Conservation (phyloP, 2,329 filamentous ascomycete species). For the Xylaria digitata region DNA sequence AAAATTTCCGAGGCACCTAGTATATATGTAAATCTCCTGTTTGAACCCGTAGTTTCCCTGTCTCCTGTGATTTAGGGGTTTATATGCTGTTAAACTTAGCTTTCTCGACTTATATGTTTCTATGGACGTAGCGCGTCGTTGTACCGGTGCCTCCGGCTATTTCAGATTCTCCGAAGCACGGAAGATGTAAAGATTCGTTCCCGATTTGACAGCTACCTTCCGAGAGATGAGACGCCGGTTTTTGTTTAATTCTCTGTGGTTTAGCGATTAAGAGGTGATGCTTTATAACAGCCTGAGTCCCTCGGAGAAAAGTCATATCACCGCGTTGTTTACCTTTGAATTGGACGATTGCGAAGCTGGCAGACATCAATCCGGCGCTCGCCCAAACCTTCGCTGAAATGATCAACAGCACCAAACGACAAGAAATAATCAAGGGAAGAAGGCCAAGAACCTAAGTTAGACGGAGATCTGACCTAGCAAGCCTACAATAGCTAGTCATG, state of each 20-base stretch:
- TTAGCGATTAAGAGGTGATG: conserved; percentile 72
- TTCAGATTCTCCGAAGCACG: conserved; percentile 76
- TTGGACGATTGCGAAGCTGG: conserved; percentile 84
- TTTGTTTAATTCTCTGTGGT: conserved; percentile 83
- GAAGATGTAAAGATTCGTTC: conserved; percentile 72
- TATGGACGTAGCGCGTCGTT: too few species aligned
- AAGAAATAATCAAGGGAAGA: conserved; percentile 73
- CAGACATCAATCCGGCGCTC: conserved; percentile 77
- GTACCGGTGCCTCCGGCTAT: conserved; percentile 75
- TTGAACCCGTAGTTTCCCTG: too few species aligned
- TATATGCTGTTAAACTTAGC: too few species aligned
- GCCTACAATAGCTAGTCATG: conserved; percentile 76
- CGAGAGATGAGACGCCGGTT: conserved; percentile 67
- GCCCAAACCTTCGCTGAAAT: conserved; percentile 76
- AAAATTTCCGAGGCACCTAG: conserved; percentile 68
- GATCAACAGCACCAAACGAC: conserved; percentile 70
- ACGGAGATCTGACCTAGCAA: conserved; percentile 71
- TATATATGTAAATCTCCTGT: too few species aligned
- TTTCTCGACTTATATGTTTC: too few species aligned
- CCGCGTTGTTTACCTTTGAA: conserved; percentile 73
- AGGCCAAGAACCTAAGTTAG: conserved; percentile 75
- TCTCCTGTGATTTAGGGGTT: too few species aligned
- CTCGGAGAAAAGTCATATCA: conserved; percentile 73
- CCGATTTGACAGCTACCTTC: conserved; percentile 74
- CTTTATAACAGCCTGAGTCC: conserved; percentile 82